These are phyloP conservation scores for Oropetium thomaeum DNA, from an alignment of 176 grass and related monocot species.

Conservation along the genomic window DNA sequence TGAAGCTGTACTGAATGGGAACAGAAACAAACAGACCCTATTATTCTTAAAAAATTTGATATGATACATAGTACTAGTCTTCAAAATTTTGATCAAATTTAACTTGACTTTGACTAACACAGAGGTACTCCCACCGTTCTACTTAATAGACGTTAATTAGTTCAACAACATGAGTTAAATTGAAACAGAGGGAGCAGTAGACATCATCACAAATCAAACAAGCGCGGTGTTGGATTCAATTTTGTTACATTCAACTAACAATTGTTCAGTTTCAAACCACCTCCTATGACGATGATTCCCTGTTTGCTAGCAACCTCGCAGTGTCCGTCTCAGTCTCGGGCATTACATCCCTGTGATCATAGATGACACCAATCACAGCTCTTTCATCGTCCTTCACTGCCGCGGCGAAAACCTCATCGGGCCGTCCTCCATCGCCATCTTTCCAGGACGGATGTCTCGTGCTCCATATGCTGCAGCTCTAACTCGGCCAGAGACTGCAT, in stretches of 20 bases:
- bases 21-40: too few relatives aligned
- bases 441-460: conserved; percentile 23
- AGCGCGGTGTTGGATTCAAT: neutral
- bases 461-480: conserved; percentile 72
- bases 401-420: conserved; percentile 23
- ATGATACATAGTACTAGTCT: too few relatives aligned
- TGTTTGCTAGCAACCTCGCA: conserved; percentile 39
- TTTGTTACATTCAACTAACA: neutral
- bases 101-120: too few relatives aligned
- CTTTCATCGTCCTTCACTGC: conserved; percentile 24
- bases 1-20: too few relatives aligned
- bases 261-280: neutral
- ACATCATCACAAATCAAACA: too few relatives aligned
- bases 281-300: conserved; percentile 7
- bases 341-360: conserved; percentile 1
- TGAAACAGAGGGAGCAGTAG: too few relatives aligned
- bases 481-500: conserved; percentile 68
- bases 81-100: too few relatives aligned
- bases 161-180: too few relatives aligned
- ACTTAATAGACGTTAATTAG: too few relatives aligned
- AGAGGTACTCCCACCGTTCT: too few relatives aligned
- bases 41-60: too few relatives aligned
- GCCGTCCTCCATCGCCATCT: conserved; percentile 9
- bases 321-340: conserved; percentile 45
- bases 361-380: conserved; percentile 29